phyloP scores from a whole-genome alignment of 257 asterid genomes.

The Coffea canephora region DNA sequence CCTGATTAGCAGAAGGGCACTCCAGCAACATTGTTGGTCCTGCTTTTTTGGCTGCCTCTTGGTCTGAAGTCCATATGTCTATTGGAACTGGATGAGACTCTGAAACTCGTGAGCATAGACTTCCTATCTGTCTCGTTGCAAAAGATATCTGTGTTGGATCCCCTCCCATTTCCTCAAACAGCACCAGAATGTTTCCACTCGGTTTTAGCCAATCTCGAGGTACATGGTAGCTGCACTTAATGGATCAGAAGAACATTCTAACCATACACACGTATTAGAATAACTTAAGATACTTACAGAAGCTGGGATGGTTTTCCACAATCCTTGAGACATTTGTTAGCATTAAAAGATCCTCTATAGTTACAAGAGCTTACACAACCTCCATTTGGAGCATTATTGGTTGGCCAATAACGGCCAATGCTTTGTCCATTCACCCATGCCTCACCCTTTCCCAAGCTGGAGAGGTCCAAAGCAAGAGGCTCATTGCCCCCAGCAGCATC shows the following conservation, averaged over 20 bases:
- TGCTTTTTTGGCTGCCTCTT: slow-evolving; percentile 30
- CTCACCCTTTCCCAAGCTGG: slow-evolving; percentile 80
- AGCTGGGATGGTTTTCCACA: slow-evolving; percentile 88
- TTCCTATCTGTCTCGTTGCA: slow-evolving; percentile 51
- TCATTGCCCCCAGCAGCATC: slow-evolving; percentile 68
- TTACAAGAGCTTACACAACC: slow-evolving; percentile 66
- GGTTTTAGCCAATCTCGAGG: slow-evolving; percentile 87
- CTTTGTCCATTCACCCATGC: slow-evolving; percentile 96
- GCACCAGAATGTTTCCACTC: slow-evolving; percentile 56
- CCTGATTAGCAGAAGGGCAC: slow-evolving; percentile 64
- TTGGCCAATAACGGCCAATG: slow-evolving; percentile 94
- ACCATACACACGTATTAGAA: background rate
- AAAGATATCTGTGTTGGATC: slow-evolving; percentile 75
- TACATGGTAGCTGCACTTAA: slow-evolving; percentile 67
- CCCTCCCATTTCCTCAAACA: slow-evolving; percentile 87
- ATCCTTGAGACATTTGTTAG: slow-evolving; percentile 59
- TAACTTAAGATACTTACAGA: slow-evolving; percentile 45
- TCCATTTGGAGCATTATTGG: slow-evolving; percentile 38
- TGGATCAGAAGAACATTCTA: background rate
- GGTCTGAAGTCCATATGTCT: slow-evolving; percentile 62
- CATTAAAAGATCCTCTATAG: slow-evolving; percentile 59
- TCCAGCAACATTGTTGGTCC: slow-evolving; percentile 51
- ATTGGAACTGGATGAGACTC: slow-evolving; percentile 74
- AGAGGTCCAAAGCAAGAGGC: slow-evolving; percentile 74
- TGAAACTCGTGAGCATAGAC: slow-evolving; percentile 61